These are phyloP conservation scores for Phytophthora citricola DNA, from an alignment of 352 stramenopile species.

Conservation along the genomic window DNA sequence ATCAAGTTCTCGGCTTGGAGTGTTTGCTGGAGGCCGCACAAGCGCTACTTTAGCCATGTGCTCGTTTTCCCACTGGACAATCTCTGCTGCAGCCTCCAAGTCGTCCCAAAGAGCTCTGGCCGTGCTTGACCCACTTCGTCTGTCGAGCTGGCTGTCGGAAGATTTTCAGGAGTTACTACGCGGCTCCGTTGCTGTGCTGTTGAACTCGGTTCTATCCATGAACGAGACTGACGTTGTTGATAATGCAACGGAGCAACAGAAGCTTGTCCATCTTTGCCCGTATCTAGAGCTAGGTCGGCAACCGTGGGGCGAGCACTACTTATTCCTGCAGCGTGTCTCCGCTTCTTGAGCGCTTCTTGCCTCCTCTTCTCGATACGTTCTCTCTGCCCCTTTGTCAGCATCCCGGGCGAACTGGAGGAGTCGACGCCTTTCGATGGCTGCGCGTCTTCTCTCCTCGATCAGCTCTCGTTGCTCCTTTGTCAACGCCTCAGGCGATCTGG, in stretches of 20 bases:
- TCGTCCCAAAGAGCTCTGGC: slow-evolving; percentile 43
- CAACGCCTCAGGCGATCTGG: slow-evolving; percentile 45
- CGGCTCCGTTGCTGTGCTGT: not conserved
- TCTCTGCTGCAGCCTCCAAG: slow-evolving; percentile 56
- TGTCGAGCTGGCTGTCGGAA: not conserved
- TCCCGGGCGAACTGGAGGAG: slow-evolving; percentile 37
- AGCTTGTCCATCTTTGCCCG: not conserved
- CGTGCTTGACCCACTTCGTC: slow-evolving; percentile 9
- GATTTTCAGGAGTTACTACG: slow-evolving; percentile 36
- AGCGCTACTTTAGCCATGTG: slow-evolving; percentile 40
- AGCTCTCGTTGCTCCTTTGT: slow-evolving; percentile 61
- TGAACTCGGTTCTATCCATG: slow-evolving; percentile 8
- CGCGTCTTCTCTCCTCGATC: slow-evolving; percentile 60
- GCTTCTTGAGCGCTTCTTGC: slow-evolving; percentile 63
- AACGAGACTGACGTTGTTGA: not conserved
- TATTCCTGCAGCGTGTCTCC: slow-evolving; percentile 28
- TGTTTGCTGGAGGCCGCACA: slow-evolving; percentile 5
- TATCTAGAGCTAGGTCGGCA: slow-evolving; percentile 8
- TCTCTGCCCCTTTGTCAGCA: slow-evolving; percentile 61
- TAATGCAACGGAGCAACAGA: not conserved
- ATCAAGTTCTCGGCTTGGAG: not conserved
- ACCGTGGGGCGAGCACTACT: not conserved
- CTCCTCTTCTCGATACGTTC: slow-evolving; percentile 61
- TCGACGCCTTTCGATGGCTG: slow-evolving; percentile 69
- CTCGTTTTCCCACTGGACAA: slow-evolving; percentile 64